Percentiles rank a stretch among this genome's conserved stretches.
phyloP scores from a whole-genome alignment of 805 yeast species.

The Candida endomychidarum region DNA sequence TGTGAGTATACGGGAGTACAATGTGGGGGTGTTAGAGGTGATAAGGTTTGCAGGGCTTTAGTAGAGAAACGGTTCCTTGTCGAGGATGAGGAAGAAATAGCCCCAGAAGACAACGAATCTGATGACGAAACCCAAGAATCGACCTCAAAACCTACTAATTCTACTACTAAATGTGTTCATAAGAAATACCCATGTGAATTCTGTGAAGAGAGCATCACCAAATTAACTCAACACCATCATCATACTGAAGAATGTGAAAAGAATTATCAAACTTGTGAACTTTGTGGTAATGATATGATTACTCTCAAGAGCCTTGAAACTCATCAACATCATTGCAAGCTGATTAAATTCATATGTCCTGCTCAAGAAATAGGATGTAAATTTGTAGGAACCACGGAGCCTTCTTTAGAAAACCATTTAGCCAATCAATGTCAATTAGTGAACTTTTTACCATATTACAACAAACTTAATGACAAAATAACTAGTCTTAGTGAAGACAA shows the following conservation, averaged over 20 bases:
- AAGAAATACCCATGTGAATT: constrained; percentile 31
- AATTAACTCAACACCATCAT: constrained; percentile 33
- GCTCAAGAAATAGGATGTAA: constrained; percentile 49
- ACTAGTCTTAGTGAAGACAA: constrained; percentile 35
- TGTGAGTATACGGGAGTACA: constrained; percentile 38
- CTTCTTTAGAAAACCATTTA: constrained; percentile 37
- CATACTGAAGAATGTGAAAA: constrained; percentile 37
- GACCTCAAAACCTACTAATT: too few relatives aligned
- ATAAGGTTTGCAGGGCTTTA: constrained; percentile 11
- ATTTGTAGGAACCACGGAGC: constrained; percentile 42
- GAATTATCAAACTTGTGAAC: constrained; percentile 42
- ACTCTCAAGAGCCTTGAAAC: constrained; percentile 36
- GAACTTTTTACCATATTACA: constrained; percentile 27
- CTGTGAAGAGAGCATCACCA: constrained; percentile 32
- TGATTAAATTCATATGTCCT: constrained; percentile 45
- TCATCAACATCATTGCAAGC: constrained; percentile 45
- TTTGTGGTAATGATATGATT: constrained; percentile 42
- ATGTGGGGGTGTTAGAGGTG: constrained; percentile 27
- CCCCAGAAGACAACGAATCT: background rate
- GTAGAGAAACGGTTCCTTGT: constrained; percentile 20
- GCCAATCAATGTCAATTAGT: constrained; percentile 32
- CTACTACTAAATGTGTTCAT: constrained; percentile 46
- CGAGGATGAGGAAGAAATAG: constrained; percentile 2
- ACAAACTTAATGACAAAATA: constrained; percentile 25
- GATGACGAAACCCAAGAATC: background rate